A percentile compares a stretch with the other conserved stretches of the same genome.
phyloP scores from a whole-genome alignment of 768 basidiomycete species.

The Tricholoma matsutake region DNA sequence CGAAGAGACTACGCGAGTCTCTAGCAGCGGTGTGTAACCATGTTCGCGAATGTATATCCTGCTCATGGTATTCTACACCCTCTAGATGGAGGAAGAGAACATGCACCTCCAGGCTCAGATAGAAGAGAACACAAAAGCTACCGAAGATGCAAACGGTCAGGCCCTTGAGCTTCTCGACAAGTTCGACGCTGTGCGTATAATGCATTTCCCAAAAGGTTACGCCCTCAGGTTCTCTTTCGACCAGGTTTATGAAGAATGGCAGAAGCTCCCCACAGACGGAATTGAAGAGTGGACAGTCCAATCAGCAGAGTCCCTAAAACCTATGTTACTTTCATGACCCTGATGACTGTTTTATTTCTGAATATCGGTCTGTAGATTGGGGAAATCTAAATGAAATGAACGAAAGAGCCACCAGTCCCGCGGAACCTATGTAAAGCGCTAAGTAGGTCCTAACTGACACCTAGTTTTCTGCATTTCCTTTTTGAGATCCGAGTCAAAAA shows the following conservation, averaged over 20 bases:
- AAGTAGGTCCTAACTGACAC: no score
- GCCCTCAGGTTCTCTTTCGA: constrained; percentile 7
- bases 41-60: not conserved
- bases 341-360: not conserved
- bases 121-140: constrained; percentile 44
- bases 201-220: not conserved
- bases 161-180: constrained; percentile 46
- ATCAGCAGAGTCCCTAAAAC: constrained; percentile 39
- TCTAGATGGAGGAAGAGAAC: constrained; percentile 63
- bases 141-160: constrained; percentile 44
- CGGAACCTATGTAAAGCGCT: no score
- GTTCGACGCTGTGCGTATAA: constrained; percentile 45
- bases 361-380: no score
- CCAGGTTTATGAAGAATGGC: constrained; percentile 52
- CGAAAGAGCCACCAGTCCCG: no score
- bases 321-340: constrained; percentile 24
- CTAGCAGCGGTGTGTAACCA: constrained; percentile 34
- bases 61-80: not conserved
- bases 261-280: constrained; percentile 56
- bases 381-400: no score
- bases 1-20: constrained; percentile 34
- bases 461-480: no score
- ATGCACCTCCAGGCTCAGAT: constrained; percentile 42
- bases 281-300: constrained; percentile 57
- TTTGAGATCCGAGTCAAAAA: no score